Conservation (phyloP, 805 yeast species). For the Starmerella geochares region DNA sequence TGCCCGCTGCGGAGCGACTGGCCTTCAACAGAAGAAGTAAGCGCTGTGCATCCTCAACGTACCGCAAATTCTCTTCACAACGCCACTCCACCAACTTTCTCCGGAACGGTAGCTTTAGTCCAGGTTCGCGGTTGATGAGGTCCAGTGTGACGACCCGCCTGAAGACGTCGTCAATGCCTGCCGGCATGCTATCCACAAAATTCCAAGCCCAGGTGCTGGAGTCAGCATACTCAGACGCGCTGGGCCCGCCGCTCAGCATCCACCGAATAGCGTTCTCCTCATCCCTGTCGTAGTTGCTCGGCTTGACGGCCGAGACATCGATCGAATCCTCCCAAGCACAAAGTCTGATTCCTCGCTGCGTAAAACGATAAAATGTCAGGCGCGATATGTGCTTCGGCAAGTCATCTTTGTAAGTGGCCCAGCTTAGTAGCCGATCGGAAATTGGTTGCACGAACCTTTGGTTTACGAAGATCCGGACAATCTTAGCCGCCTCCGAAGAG, state of each 20-base stretch:
- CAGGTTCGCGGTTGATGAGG: constrained; percentile 20
- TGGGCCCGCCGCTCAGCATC: neutral
- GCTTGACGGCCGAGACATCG: neutral
- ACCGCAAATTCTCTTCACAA: constrained; percentile 14
- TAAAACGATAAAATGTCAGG: constrained; percentile 19
- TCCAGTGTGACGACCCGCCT: constrained; percentile 1
- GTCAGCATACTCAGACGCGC: neutral
- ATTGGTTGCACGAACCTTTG: constrained; percentile 21
- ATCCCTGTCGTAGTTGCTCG: neutral
- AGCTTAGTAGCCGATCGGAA: constrained; percentile 11
- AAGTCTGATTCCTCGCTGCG: constrained; percentile 16
- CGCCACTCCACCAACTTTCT: constrained; percentile 10
- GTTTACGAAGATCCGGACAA: constrained; percentile 31
- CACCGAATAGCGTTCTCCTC: neutral
- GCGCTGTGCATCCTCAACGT: constrained; percentile 11
- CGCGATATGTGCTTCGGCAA: neutral
- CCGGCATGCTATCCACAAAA: neutral
- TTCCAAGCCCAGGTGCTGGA: constrained; percentile 15
- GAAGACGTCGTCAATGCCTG: constrained; percentile 3
- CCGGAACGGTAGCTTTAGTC: constrained; percentile 17
- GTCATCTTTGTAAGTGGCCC: constrained; percentile 4
- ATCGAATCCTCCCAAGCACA: constrained; percentile 13
- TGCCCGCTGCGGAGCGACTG: neutral
- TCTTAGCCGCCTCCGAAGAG: constrained; percentile 20
- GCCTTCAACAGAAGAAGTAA: constrained; percentile 4